These are phyloP conservation scores for Ascochyta viciae-villosae DNA, from an alignment of 2,329 filamentous ascomycete genomes.

Conservation along the genomic window DNA sequence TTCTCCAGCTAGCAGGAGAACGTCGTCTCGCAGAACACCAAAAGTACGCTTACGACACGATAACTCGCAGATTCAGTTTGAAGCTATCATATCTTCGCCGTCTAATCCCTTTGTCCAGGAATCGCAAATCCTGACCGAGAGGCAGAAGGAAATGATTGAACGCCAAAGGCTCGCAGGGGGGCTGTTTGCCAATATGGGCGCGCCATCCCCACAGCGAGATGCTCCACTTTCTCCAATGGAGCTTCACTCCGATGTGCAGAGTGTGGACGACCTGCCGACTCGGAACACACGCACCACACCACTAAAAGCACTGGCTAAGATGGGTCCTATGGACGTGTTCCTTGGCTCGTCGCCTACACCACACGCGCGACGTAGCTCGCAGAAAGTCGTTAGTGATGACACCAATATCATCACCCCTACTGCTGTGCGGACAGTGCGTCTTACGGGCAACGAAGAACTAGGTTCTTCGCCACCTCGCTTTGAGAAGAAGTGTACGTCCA, in stretches of 20 bases:
- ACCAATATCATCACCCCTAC: slow-evolving; percentile 39
- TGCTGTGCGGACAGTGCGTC: slow-evolving; percentile 31
- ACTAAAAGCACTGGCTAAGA: slow-evolving; percentile 29
- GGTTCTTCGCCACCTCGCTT: slow-evolving; percentile 48
- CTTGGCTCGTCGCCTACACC: slow-evolving; percentile 49
- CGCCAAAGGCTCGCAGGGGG: slow-evolving; percentile 70
- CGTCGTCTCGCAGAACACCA: slow-evolving; percentile 40
- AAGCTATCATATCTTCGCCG: slow-evolving; percentile 68
- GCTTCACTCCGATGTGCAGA: slow-evolving; percentile 38
- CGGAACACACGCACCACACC: slow-evolving; percentile 37
- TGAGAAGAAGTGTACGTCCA: slow-evolving; percentile 16
- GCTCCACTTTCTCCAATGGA: slow-evolving; percentile 35
- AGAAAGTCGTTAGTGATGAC: slow-evolving; percentile 36
- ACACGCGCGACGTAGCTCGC: slow-evolving; percentile 36
- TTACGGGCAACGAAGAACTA: slow-evolving; percentile 34
- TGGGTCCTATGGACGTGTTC: slow-evolving; percentile 46
- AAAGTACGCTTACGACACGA: slow-evolving; percentile 73
- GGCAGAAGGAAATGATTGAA: slow-evolving; percentile 78
- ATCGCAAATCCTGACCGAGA: slow-evolving; percentile 78
- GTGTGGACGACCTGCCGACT: slow-evolving; percentile 32
- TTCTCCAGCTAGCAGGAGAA: slow-evolving; percentile 27
- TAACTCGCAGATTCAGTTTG: slow-evolving; percentile 82
- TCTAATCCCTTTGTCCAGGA: slow-evolving; percentile 58
- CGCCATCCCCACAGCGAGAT: slow-evolving; percentile 26
- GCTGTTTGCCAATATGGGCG: slow-evolving; percentile 70